These are phyloP conservation scores for Leptomonas pyrrhocoris DNA, from an alignment of 208 protist genomes.

Conservation along the genomic window DNA sequence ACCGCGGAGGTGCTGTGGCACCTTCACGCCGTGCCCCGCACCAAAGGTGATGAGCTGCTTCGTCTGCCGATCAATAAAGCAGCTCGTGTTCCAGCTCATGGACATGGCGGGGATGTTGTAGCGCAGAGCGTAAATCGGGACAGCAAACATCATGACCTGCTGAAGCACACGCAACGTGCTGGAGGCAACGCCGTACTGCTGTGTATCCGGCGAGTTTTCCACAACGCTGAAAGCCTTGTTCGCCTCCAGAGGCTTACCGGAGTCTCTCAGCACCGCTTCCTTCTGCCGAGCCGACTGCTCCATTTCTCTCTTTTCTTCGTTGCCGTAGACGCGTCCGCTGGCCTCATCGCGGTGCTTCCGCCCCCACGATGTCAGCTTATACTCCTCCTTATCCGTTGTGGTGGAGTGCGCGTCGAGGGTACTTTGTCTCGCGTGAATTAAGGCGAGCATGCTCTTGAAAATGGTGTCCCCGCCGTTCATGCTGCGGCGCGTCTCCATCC, in stretches of 20 bases:
- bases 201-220: neutral
- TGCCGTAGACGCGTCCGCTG: slow-evolving; percentile 33
- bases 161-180: slow-evolving; percentile 75
- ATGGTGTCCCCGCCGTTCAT: slow-evolving; percentile 63
- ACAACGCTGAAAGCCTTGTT: slow-evolving; percentile 42
- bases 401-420: slow-evolving; percentile 51
- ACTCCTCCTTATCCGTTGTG: slow-evolving; percentile 43
- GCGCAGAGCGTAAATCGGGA: slow-evolving; percentile 77
- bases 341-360: slow-evolving; percentile 38
- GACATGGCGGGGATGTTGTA: slow-evolving; percentile 92
- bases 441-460: slow-evolving; percentile 67
- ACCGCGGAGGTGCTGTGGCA: slow-evolving; percentile 71
- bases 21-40: slow-evolving; percentile 58
- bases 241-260: slow-evolving; percentile 37
- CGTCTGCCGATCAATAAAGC: slow-evolving; percentile 71
- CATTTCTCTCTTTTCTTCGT: slow-evolving; percentile 38
- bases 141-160: slow-evolving; percentile 87
- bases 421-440: slow-evolving; percentile 68
- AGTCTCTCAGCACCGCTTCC: slow-evolving; percentile 39
- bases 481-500: slow-evolving; percentile 70
- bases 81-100: slow-evolving; percentile 85
- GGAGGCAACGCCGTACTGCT: slow-evolving; percentile 40
- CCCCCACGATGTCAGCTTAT: slow-evolving; percentile 32
- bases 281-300: slow-evolving; percentile 25
- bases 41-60: slow-evolving; percentile 88